A percentile compares a stretch with the other conserved stretches of the same genome.
phyloP scores from a whole-genome alignment of 2,329 filamentous ascomycete genomes.

The Pyrenochaeta sp. region DNA sequence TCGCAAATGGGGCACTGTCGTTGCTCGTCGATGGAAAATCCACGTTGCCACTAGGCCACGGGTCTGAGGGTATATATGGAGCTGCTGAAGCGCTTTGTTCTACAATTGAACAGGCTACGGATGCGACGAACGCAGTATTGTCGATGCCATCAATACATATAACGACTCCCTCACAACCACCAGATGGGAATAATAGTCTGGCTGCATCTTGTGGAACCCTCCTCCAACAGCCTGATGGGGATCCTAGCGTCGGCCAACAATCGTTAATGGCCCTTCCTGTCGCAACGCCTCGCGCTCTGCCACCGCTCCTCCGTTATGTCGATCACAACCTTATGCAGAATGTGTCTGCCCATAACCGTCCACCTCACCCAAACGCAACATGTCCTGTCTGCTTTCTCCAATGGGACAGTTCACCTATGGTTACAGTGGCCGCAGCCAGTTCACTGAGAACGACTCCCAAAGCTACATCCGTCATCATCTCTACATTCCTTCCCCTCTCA shows the following conservation, averaged over 20 bases:
- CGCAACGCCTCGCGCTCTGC: slow-evolving; percentile 2
- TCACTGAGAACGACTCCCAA: neutral
- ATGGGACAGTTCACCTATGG: slow-evolving; percentile 9
- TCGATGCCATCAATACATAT: neutral
- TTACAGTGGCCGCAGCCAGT: too few relatives aligned
- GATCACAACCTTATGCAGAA: slow-evolving; percentile 25
- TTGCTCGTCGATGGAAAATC: neutral
- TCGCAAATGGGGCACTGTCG: neutral
- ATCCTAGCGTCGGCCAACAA: too few relatives aligned
- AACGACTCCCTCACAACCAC: neutral
- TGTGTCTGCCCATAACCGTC: slow-evolving; percentile 12
- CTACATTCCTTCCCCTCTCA: slow-evolving; percentile 26
- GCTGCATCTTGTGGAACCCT: too few relatives aligned
- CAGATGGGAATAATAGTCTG: neutral
- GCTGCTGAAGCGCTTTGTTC: neutral
- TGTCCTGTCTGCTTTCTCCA: slow-evolving; percentile 18
- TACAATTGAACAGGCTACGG: neutral
- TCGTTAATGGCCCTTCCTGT: neutral
- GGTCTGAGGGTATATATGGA: neutral
- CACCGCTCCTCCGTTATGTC: slow-evolving; percentile 31
- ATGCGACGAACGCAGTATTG: neutral
- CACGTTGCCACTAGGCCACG: neutral
- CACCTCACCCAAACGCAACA: slow-evolving; percentile 1
- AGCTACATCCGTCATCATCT: neutral
- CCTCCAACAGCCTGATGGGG: too few relatives aligned